phyloP scores from a whole-genome alignment of 2,329 filamentous ascomycete genomes.

The Colletotrichum incanum region DNA sequence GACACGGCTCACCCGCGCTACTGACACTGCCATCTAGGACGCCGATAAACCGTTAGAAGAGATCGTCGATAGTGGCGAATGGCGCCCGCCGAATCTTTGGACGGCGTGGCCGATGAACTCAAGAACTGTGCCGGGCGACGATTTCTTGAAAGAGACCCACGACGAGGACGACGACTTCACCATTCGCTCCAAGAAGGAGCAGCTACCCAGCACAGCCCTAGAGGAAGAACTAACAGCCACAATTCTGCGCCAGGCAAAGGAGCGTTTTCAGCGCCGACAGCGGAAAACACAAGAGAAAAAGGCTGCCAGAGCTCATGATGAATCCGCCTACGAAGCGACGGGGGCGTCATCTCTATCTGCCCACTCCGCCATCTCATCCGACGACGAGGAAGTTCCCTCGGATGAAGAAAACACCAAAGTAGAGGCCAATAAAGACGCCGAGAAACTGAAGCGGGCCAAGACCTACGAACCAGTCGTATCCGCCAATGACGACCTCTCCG shows the following conservation, averaged over 20 bases:
- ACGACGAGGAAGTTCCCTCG: slow-evolving; percentile 4
- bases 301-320: background rate
- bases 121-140: slow-evolving; percentile 71
- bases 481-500: slow-evolving; percentile 80
- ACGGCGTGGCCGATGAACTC: slow-evolving; percentile 87
- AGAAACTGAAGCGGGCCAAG: slow-evolving; percentile 24
- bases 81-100: slow-evolving; percentile 76
- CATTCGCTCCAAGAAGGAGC: slow-evolving; percentile 60
- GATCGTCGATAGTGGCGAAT: slow-evolving; percentile 53
- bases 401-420: background rate
- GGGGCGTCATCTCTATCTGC: slow-evolving; percentile 18
- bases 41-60: slow-evolving; percentile 24
- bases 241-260: slow-evolving; percentile 78
- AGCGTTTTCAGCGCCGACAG: slow-evolving; percentile 68
- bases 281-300: slow-evolving; percentile 25
- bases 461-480: slow-evolving; percentile 70
- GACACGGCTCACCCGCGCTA: background rate
- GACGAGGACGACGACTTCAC: slow-evolving; percentile 68
- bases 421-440: background rate
- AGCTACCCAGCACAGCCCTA: slow-evolving; percentile 72
- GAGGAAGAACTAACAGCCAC: slow-evolving; percentile 80
- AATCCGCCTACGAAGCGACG: background rate
- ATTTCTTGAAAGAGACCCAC: slow-evolving; percentile 63
- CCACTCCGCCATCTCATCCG: background rate
- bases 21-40: slow-evolving; percentile 25